phyloP scores from a whole-genome alignment of 345 rosid genomes.

The Reutealis trisperma region DNA sequence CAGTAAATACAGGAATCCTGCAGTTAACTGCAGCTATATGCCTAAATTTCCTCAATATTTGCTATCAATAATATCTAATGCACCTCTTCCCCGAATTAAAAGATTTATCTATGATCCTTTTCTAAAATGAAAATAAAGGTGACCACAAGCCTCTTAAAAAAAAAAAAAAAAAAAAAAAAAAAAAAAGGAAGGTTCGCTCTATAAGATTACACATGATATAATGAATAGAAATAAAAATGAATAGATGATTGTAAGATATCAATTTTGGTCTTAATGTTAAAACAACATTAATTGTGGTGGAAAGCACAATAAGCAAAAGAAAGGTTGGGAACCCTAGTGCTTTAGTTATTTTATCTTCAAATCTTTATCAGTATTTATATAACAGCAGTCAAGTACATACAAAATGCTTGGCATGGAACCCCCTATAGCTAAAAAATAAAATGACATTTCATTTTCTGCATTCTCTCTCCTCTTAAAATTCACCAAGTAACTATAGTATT shows the following conservation, averaged over 20 bases:
- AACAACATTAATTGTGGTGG: neutral
- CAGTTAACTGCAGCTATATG: neutral
- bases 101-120: neutral
- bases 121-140: neutral
- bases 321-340: no score
- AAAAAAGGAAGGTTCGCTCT: no score
- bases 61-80: neutral
- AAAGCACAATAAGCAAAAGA: no score
- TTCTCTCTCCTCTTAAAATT: neutral
- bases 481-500: neutral
- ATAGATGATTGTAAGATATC: neutral
- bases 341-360: neutral
- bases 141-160: no score
- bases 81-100: neutral
- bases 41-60: neutral
- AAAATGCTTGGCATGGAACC: neutral
- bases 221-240: no score
- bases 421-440: neutral
- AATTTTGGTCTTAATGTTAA: neutral
- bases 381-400: neutral
- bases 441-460: neutral
- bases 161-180: no score
- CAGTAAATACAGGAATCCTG: neutral
- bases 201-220: no score
- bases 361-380: neutral